These are phyloP conservation scores for Choanephora cucurbitarum DNA, from an alignment of 371 early-diverging fungal species.

Conservation along the genomic window DNA sequence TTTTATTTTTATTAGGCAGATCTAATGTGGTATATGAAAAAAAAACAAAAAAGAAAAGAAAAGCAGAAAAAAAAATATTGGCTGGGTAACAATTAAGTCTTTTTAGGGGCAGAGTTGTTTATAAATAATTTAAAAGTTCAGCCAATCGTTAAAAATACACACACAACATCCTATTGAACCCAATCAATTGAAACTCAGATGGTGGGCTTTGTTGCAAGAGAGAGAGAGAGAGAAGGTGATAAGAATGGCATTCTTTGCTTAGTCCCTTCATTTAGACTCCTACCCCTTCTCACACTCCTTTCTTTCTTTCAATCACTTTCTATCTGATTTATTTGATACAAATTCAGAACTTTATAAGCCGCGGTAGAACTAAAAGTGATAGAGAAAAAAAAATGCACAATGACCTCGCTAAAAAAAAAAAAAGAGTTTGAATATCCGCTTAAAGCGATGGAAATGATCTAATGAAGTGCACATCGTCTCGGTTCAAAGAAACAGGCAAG, in stretches of 20 bases:
- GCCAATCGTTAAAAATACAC: constrained; percentile 21
- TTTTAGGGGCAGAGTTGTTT: constrained; percentile 3
- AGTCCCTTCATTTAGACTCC: too few relatives aligned
- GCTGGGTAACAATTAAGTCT: constrained; percentile 2
- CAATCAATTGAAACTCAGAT: neutral
- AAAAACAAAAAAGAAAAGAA: constrained; percentile 8
- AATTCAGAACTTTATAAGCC: too few relatives aligned
- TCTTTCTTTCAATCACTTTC: neutral
- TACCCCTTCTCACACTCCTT: neutral
- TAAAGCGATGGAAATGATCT: too few relatives aligned
- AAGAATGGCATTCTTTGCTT: too few relatives aligned
- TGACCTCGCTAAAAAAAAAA: too few relatives aligned
- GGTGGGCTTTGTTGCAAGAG: neutral
- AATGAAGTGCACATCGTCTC: too few relatives aligned
- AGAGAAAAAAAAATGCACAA: too few relatives aligned
- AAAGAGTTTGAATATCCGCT: too few relatives aligned
- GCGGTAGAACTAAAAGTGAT: too few relatives aligned
- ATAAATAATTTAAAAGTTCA: constrained; percentile 7
- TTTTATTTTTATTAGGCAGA: neutral
- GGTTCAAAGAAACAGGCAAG: too few relatives aligned
- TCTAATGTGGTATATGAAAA: neutral
- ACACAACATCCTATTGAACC: constrained; percentile 1
- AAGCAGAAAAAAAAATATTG: constrained; percentile 9
- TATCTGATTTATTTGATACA: too few relatives aligned
- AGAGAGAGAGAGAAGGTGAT: neutral